Evolutionary conservation across 345 rosid species (phyloP).

Genomic region (Melaleuca alternifolia): DNA sequence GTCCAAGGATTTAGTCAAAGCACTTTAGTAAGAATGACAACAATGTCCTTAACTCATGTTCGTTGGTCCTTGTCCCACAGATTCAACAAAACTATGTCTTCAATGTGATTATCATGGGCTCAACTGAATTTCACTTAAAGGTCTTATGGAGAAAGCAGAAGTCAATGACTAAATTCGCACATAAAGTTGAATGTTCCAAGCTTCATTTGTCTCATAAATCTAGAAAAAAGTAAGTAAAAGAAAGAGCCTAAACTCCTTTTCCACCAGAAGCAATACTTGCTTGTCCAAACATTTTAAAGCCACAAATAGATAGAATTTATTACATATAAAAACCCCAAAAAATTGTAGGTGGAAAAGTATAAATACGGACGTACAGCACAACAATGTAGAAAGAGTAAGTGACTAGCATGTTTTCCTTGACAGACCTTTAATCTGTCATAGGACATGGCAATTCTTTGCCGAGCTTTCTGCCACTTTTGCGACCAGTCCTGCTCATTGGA

Average conservation of each 20-base stretch:
- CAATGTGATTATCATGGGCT: neutral
- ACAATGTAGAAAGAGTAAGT: neutral
- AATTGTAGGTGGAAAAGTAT: neutral
- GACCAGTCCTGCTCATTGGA: constrained; percentile 46
- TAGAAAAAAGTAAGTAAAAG: neutral
- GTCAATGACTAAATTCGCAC: neutral
- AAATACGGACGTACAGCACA: neutral
- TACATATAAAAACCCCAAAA: neutral
- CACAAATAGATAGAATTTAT: neutral
- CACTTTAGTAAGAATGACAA: neutral
- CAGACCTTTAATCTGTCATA: constrained; percentile 69
- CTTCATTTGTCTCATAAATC: neutral
- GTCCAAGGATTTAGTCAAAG: neutral
- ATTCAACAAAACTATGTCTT: neutral
- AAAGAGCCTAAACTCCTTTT: neutral
- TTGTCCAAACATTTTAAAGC: neutral
- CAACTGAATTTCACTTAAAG: neutral
- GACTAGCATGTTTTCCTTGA: neutral
- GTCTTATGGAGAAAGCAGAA: neutral
- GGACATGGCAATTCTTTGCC: constrained; percentile 43
- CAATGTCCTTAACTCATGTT: neutral
- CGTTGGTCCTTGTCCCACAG: neutral
- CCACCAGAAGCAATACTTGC: neutral
- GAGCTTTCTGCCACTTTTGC: constrained; percentile 55
- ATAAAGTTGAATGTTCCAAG: neutral